phyloP scores from a whole-genome alignment of 495 filamentous ascomycete genomes.

The Daldinia loculata region DNA sequence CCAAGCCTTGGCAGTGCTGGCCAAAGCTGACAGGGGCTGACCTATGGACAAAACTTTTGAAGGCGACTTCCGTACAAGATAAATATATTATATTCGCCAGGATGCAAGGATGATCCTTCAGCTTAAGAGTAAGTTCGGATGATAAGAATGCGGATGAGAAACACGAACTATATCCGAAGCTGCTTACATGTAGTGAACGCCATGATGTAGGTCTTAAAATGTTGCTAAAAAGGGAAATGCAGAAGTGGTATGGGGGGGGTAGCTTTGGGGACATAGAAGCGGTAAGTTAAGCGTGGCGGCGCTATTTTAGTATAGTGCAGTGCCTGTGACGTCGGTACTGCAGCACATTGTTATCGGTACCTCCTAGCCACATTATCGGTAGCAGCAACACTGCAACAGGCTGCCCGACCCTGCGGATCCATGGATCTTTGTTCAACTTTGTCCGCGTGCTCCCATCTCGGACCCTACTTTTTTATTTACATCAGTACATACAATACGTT shows the following conservation, averaged over 20 bases:
- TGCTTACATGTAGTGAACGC: constrained; percentile 1
- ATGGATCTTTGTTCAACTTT: constrained; percentile 24
- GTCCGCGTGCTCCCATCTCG: constrained; percentile 27
- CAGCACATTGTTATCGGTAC: constrained; percentile 10
- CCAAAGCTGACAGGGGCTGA: too few relatives aligned
- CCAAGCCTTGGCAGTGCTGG: too few relatives aligned
- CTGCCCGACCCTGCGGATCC: constrained; percentile 28
- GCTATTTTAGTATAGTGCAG: constrained; percentile 15
- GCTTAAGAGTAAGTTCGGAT: neutral
- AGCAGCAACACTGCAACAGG: too few relatives aligned
- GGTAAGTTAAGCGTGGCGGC: constrained; percentile 1
- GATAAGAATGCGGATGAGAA: neutral
- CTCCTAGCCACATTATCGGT: constrained; percentile 12
- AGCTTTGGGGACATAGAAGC: neutral
- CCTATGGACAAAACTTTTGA: too few relatives aligned
- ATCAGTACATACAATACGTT: constrained; percentile 1
- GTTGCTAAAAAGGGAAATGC: neutral
- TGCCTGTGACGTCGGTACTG: constrained; percentile 31
- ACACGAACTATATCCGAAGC: neutral
- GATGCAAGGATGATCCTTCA: neutral
- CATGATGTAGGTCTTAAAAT: neutral
- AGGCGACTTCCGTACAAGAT: too few relatives aligned
- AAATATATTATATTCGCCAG: neutral
- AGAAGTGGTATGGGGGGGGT: neutral
- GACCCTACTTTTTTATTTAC: constrained; percentile 1